Conservation (phyloP, 805 yeast species). For the Sugiyamaella smithiae region DNA sequence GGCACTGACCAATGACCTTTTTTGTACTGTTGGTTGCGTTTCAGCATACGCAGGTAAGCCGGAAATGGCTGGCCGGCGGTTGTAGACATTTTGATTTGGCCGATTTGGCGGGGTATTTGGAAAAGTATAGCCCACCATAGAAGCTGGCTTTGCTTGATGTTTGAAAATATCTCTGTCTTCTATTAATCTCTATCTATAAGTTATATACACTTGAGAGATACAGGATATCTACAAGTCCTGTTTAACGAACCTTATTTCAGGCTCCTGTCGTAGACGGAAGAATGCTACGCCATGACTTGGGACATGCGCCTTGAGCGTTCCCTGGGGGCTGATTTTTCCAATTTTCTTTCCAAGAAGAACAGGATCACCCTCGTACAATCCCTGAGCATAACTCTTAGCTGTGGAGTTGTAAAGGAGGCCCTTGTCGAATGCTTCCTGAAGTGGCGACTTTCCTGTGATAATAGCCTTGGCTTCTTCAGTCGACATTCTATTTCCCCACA, state of each 20-base stretch:
- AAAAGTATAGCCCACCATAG: too few relatives aligned
- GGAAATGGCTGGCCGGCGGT: too few relatives aligned
- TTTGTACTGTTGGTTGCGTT: too few relatives aligned
- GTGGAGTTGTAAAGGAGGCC: constrained; percentile 16
- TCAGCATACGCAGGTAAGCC: too few relatives aligned
- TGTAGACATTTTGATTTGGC: too few relatives aligned
- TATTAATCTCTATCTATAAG: too few relatives aligned
- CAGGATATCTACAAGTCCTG: constrained; percentile 15
- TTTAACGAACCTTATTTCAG: not conserved
- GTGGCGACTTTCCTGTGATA: constrained; percentile 7
- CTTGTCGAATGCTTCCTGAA: not conserved
- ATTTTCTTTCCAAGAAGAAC: constrained; percentile 17
- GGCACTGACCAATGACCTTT: too few relatives aligned
- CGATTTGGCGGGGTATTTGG: too few relatives aligned
- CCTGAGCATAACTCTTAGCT: constrained; percentile 19
- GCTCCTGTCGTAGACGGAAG: constrained; percentile 7
- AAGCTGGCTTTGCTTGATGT: too few relatives aligned
- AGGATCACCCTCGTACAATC: constrained; percentile 15
- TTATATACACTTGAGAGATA: too few relatives aligned
- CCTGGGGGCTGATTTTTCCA: constrained; percentile 14
- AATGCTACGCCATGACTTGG: constrained; percentile 21
- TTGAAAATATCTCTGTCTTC: too few relatives aligned
- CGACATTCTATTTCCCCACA: constrained; percentile 19
- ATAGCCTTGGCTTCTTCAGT: constrained; percentile 10
- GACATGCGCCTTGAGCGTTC: constrained; percentile 13